phyloP scores from a whole-genome alignment of 805 yeast genomes.

The Kluyveromyces aestuarii region DNA sequence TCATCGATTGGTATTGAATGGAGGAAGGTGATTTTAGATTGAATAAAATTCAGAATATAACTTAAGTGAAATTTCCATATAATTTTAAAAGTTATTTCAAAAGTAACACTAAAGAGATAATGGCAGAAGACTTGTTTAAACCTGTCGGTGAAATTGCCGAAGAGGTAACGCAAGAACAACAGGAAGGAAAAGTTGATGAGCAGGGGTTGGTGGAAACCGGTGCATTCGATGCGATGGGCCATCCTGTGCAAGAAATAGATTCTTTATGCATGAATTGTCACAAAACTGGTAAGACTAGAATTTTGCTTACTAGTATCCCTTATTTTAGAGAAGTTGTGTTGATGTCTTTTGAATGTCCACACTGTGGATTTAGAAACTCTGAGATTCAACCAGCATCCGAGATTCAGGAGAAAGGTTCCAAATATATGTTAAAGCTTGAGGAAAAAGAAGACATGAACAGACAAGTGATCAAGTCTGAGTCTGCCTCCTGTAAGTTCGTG shows the following conservation, averaged over 20 bases:
- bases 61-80: no score
- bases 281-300: constrained; percentile 71
- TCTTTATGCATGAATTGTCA: constrained; percentile 95
- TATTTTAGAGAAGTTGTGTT: constrained; percentile 82
- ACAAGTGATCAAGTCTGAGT: constrained; percentile 86
- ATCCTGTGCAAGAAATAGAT: constrained; percentile 91
- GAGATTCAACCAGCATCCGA: constrained; percentile 95
- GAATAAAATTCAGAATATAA: no score
- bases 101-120: constrained; percentile 6
- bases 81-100: not conserved
- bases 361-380: constrained; percentile 82
- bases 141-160: constrained; percentile 56
- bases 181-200: constrained; percentile 14
- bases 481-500: constrained; percentile 67
- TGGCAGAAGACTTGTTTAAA: constrained; percentile 38
- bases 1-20: not conserved
- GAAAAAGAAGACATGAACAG: constrained; percentile 66
- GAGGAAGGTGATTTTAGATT: not conserved
- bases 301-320: constrained; percentile 84
- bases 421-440: constrained; percentile 63
- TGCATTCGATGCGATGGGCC: constrained; percentile 76
- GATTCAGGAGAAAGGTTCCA: constrained; percentile 81
- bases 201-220: constrained; percentile 58
- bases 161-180: constrained; percentile 32
- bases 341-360: constrained; percentile 94